Evolutionary conservation across 768 basidiomycete genomes (phyloP), one percentile per base, ranked within the genome.

Genomic region (Lactarius hengduanensis): DNA sequence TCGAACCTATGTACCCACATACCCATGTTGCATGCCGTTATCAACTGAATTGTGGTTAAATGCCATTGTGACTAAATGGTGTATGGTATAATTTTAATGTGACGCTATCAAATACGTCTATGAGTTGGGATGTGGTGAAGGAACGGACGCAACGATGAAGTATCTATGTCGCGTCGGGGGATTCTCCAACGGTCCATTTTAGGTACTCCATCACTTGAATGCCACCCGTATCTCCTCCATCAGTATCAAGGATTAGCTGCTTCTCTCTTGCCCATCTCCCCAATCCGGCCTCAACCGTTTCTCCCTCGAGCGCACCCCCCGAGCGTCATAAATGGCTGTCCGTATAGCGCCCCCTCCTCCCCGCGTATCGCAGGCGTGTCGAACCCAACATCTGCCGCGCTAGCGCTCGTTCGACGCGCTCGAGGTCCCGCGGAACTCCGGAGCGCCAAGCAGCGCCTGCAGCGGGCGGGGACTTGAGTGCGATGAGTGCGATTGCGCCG

Each of bases 301-400:
- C 68, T 16, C 69, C 70, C 43, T 66, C 54, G 10, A 36, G 57
- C 20, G 68, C 61, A 13, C 43, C 69, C 22, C n/a, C 57, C 61
- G 10, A 64, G 53, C 69, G 69, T 69, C 61, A 62, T 65, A 53
- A 70, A 70, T 11, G 69, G 69, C 41, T 70, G 69, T n/a, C 65
- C 55, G 45, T 69, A 70, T 10, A 70, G 40, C 15, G 69, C 69
- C 2, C 61, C 64, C 47, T 65, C 60, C 7, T 47, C 61, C 13
- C 61, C 59, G 20, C 64, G 68, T 61, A 70, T 57, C 30, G 61
- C 41, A 5, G 16, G 38, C 45, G 69, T 69, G 26, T 69, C 69
- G 28, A 69, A 70, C 16, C 69, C 69, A 6, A 69, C 69, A 8
- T 70, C 47, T 70, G 69, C 32, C 69, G 47, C 26, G 61, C 69